Base-by-base conservation (phyloP, 192 early-diverging fungal genomes). In the Coemansia sp. region DNA sequence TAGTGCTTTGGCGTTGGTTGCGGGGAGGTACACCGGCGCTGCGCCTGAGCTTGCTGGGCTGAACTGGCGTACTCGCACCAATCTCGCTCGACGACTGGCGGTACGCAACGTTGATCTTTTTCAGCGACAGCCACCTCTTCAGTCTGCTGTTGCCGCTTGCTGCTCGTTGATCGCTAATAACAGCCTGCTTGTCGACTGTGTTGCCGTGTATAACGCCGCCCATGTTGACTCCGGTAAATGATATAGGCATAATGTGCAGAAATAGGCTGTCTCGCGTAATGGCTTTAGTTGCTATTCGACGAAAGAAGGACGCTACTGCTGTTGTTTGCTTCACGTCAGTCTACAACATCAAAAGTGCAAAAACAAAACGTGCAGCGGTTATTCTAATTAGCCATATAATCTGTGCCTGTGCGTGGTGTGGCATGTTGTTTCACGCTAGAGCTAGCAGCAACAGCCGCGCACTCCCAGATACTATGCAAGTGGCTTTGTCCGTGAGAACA, bases 101-200 rank as follows among this genome's bases (percentile, higher is more conserved):
- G 43, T 72, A 68, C 9, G 24, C 57, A 18, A 31, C 65, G 44
- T 63, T 68, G 20, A 72, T 65, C 43, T 47, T 72, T 36, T 67
- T 78, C 54, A 75, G 42, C 41, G 80, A 75, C 47, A 83, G 52
- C 80, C 80, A 83, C 51, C 71, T 68, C 55, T 83, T 83, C 36
- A 83, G 42, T 7, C 76, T 73, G 18, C 75, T 20, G 29, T 61
- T 20, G 59, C 59, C 33, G n/a, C 3, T 61, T 6, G 34, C 3
- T 1, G 36, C 34, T 33, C 59, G 31, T 18, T 38, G 33, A n/a
- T 41, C 42, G 40, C 36, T 34, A 42, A 38, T 24, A 16, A 42
- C 61, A 24, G n/a, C 42, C 15, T 18, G 51, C 15, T n/a, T 66
- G n/a, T 66, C 44, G 12, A 24, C 33, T 24, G 22, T 11, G n/a